Evolutionary conservation across 805 yeast genomes (phyloP).

Genomic region (Ogataea methanolica): DNA sequence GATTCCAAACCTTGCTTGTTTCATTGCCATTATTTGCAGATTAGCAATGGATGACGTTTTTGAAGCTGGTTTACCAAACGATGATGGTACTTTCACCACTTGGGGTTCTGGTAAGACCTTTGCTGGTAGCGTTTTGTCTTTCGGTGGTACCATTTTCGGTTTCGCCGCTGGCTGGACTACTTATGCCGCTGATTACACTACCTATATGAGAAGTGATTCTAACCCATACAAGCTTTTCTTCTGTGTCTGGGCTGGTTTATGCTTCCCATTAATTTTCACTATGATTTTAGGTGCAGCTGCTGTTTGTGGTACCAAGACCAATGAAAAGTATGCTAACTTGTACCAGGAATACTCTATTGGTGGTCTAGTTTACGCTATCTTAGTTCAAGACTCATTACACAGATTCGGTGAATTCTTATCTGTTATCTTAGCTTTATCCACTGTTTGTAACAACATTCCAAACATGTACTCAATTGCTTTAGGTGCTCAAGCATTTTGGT

Average conservation of each 20-base stretch:
- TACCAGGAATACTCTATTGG: conserved; percentile 61
- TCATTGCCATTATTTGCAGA: conserved; percentile 76
- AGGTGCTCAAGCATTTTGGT: conserved; percentile 82
- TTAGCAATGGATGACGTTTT: conserved; percentile 65
- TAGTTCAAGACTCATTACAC: conserved; percentile 76
- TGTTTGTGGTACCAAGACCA: conserved; percentile 57
- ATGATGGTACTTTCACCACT: conserved; percentile 24
- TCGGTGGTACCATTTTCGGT: conserved; percentile 81
- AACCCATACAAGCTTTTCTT: conserved; percentile 56
- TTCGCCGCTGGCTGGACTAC: conserved; percentile 95
- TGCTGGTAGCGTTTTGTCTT: conserved; percentile 74
- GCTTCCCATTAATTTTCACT: conserved; percentile 65
- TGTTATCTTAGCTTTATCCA: conserved; percentile 78
- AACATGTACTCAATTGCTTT: conserved; percentile 89
- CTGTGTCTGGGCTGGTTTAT: conserved; percentile 59
- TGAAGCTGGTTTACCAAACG: conserved; percentile 39
- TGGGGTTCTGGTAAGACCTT: conserved; percentile 55
- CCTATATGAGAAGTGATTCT: conserved; percentile 70
- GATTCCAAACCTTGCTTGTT: conserved; percentile 74
- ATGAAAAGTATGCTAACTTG: conserved; percentile 40
- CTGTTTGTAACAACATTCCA: conserved; percentile 89
- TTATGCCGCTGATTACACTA: conserved; percentile 88
- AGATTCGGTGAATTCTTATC: conserved; percentile 89
- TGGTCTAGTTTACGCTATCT: conserved; percentile 75
- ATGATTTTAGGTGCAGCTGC: conserved; percentile 85